Base-by-base conservation (phyloP, 352 stramenopile genomes). In the Globisporangium solare region DNA sequence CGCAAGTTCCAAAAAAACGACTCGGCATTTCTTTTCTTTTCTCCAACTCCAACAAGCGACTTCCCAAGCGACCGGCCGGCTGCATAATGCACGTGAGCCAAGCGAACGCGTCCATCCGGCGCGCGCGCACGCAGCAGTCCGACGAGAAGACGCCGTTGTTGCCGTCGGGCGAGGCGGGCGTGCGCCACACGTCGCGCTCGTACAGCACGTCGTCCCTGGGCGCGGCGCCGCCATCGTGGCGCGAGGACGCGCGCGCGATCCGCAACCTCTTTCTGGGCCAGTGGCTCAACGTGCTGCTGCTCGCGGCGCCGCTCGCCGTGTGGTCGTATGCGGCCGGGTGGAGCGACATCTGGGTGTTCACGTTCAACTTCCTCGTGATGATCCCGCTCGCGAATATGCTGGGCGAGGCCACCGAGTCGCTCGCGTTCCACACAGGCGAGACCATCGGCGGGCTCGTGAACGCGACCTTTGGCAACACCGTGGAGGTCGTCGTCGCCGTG, bases 391-490 rank as follows among this genome's bases (percentile, higher is more conserved):
- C 96, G 17, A 94, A 90, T 46, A 82, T 98, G 48, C 67, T 99
- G n/a, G 96, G 96, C 22, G 95, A 98, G 50, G 90, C 98, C 18
- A 99, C 97, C 15, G 97, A 99, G 77, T 92, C 97, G 71, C 88
- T 99, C 8, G 94, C 97, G 11, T 89, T 94, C 64, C 96, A 99
- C 74, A 98, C 95, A 43, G 97, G 93, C 63, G 92, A 98, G 62
- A 99, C 95, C 0, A 97, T 99, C 55, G 97, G 97, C 50, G 97
- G 96, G 0, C 79, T 99, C 13, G 82, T 99, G 32, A 99, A 99
- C 79, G 97, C 97, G 31, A 99, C 97, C 8, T 98, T 99, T 70
- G 96, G 96, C 56, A 99, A 99, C 78, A 92, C 95, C 7, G 95
- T 98, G 6, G 97, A 99, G 82, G 79, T 99, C 18, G 88, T 99